Conservation (phyloP, 1,284 basidiomycete species). For the Tylopilus orsonianus region DNA sequence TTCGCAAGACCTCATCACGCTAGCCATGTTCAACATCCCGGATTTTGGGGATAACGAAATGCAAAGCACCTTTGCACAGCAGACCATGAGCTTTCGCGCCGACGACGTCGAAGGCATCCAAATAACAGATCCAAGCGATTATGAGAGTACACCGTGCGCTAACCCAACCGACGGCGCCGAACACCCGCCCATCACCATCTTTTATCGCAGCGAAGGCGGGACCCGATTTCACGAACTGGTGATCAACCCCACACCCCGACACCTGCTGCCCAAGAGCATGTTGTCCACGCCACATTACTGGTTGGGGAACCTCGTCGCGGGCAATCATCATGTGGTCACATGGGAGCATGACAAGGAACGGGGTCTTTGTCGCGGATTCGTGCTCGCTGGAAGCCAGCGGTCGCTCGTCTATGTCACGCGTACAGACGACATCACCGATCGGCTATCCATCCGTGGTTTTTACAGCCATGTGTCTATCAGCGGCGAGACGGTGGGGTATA, state of each 20-base stretch:
- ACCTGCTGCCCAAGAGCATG: constrained; percentile 26
- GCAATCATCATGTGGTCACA: constrained; percentile 29
- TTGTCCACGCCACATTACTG: constrained; percentile 29
- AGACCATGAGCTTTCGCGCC: constrained; percentile 25
- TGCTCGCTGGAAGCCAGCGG: constrained; percentile 49
- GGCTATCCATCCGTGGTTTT: constrained; percentile 36
- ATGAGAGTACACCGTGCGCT: constrained; percentile 37
- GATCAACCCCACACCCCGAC: constrained; percentile 36
- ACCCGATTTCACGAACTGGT: constrained; percentile 40
- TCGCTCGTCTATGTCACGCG: constrained; percentile 48
- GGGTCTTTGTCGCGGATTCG: constrained; percentile 32
- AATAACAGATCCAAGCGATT: constrained; percentile 51
- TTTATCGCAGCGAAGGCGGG: constrained; percentile 36
- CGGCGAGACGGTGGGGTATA: constrained; percentile 18
- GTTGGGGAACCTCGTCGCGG: constrained; percentile 26
- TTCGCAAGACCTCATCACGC: constrained; percentile 31
- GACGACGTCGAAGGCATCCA: constrained; percentile 41
- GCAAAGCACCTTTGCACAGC: constrained; percentile 20
- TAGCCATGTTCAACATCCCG: constrained; percentile 36
- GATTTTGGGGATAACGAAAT: constrained; percentile 27
- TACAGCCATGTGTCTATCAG: constrained; percentile 30
- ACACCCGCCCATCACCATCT: constrained; percentile 54
- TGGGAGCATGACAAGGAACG: constrained; percentile 34
- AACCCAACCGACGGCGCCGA: constrained; percentile 31
- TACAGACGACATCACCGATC: constrained; percentile 35